Evolutionary conservation across 2,329 filamentous ascomycete genomes (phyloP).

Genomic region (Alternaria arborescens): DNA sequence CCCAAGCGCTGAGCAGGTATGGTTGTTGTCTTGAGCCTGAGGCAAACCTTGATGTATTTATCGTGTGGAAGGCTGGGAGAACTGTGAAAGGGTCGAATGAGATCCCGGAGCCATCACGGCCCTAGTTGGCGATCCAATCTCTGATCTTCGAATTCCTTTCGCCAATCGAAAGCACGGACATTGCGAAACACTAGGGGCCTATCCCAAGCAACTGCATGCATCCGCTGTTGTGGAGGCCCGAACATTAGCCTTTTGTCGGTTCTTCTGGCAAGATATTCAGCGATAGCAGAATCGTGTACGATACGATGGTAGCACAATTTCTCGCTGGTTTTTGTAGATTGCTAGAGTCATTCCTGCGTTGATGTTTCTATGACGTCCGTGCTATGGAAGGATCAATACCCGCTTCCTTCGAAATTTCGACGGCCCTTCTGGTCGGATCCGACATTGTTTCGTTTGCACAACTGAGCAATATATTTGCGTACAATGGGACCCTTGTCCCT

Average conservation of each 20-base stretch:
- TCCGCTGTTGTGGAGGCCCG: slow-evolving; percentile 27
- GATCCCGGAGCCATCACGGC: slow-evolving; percentile 5
- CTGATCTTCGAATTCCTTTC: slow-evolving; percentile 24
- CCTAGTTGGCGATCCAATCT: slow-evolving; percentile 24
- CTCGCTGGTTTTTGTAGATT: background rate
- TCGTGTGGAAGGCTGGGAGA: slow-evolving; percentile 9
- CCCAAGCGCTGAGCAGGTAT: background rate
- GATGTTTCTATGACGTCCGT: background rate
- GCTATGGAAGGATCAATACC: slow-evolving; percentile 3
- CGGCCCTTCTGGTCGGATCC: background rate
- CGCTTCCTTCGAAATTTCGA: slow-evolving; percentile 2
- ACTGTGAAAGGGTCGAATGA: slow-evolving; percentile 9
- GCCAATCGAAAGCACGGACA: slow-evolving; percentile 34
- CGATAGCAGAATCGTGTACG: background rate
- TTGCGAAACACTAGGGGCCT: background rate
- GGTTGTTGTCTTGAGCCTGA: background rate
- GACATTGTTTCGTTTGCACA: background rate
- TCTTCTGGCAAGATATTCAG: background rate
- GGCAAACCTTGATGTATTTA: background rate
- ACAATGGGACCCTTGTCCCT: background rate
- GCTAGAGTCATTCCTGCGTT: background rate
- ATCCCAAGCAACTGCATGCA: slow-evolving; percentile 13
- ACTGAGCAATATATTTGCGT: background rate
- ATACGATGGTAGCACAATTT: background rate
- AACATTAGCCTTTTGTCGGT: slow-evolving; percentile 10